phyloP scores from a whole-genome alignment of 2,329 filamentous ascomycete genomes.

The Lachnellula subtilissima region DNA sequence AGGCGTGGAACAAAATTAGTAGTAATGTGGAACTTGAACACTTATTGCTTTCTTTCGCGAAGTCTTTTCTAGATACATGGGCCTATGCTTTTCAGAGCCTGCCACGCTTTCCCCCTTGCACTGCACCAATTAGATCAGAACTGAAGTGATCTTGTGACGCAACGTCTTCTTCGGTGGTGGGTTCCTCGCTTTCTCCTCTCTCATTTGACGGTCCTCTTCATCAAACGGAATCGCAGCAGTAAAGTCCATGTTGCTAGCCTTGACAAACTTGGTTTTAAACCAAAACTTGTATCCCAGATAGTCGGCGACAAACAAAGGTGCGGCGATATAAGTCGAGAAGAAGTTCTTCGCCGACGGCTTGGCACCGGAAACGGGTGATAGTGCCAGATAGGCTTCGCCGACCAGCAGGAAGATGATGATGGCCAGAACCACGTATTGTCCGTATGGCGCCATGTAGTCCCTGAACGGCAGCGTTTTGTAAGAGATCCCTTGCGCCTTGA shows the following conservation, averaged over 20 bases:
- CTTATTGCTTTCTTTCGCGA: too few species aligned
- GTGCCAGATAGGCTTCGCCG: slow-evolving; percentile 34
- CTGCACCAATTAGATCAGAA: too few species aligned
- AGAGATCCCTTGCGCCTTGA: slow-evolving; percentile 51
- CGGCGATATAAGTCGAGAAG: slow-evolving; percentile 8
- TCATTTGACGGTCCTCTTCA: slow-evolving; percentile 1
- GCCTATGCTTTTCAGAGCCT: too few species aligned
- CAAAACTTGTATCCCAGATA: slow-evolving; percentile 4
- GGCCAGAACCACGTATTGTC: slow-evolving; percentile 57
- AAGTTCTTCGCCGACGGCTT: slow-evolving; percentile 7
- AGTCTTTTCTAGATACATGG: too few species aligned
- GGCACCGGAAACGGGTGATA: slow-evolving; percentile 2
- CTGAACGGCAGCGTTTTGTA: slow-evolving; percentile 41
- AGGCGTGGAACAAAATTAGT: too few species aligned
- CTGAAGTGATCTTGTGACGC: not conserved
- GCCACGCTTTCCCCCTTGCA: too few species aligned
- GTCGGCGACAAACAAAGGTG: slow-evolving; percentile 5
- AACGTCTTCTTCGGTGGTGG: slow-evolving; percentile 1
- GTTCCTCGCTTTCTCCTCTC: not conserved
- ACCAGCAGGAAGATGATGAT: slow-evolving; percentile 63
- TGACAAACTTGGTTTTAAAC: slow-evolving; percentile 7
- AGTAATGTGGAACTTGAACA: too few species aligned
- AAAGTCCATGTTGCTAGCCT: slow-evolving; percentile 7
- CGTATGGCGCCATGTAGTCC: slow-evolving; percentile 53
- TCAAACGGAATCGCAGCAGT: slow-evolving; percentile 5